Base-by-base conservation (phyloP, 768 basidiomycete species). In the Cyathus striatus region DNA sequence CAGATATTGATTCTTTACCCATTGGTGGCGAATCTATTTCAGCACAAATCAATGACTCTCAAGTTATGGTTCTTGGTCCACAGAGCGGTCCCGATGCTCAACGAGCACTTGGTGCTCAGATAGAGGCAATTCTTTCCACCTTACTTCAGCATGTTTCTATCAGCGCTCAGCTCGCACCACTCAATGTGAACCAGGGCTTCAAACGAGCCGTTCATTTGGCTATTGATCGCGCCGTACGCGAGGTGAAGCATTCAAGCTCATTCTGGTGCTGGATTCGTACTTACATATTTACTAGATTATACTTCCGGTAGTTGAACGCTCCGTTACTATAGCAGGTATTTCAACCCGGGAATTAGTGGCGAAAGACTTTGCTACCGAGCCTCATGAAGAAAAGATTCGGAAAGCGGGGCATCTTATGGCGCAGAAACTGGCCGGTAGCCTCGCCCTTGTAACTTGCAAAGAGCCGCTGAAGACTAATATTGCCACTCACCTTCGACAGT, bases 371-470 rank as follows among this genome's bases (percentile, higher is more conserved):
- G 92, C 87, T 3, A 90, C 89, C 40, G 96, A 99, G 49, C 70
- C 83, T 20, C 90, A 88, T 55, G 93, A 98, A 54, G 82, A 86
- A 39, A 94, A 89, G 61, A 65, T 99, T 55, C 85, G 91, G 24
- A 85, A 85, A 54, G 91, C 96, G 20, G 92, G 89, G 10, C 92
- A 96, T 61, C 62, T 92, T 25, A 98, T 97, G 94, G 94, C 93
- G 2, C 91, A 92, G 64, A 95, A 92, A 60, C 78, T 99, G 40
- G 96, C 96, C 13, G 94, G 95, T 30, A 94, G 90, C 52, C 78
- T 99, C 38, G 96, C 96, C 20, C 68, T 97, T 42, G 96, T 99
- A 13, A 98, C 96, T 14, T 98, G 95, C 74, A 98, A 97, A 61
- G 96, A 99, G 55, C 94, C 95, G 1, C 64, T 99, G 45, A 85